phyloP scores from a whole-genome alignment of 164 flowering plant species.

The Chloranthus sessilifolius region DNA sequence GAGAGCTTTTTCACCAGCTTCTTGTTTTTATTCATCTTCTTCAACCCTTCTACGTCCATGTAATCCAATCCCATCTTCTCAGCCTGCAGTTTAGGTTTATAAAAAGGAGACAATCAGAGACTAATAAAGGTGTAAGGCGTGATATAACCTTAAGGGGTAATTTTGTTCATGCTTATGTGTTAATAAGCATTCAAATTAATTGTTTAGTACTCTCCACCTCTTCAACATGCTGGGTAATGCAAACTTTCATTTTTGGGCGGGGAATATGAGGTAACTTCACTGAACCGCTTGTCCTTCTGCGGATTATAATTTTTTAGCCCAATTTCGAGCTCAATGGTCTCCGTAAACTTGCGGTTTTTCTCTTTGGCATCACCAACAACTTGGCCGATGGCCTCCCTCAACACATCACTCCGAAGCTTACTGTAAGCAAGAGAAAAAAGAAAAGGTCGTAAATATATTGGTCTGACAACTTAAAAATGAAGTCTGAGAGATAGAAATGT shows the following conservation, averaged over 20 bases:
- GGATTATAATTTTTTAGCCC: conserved; percentile 37
- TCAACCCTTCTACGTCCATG: conserved; percentile 34
- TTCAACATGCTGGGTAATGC: conserved; percentile 24
- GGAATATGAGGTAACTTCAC: conserved; percentile 27
- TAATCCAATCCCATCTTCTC: conserved; percentile 29
- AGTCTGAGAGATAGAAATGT: no score
- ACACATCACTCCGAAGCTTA: conserved; percentile 18
- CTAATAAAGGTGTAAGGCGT: not conserved
- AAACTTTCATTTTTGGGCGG: conserved; percentile 25
- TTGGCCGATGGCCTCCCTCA: conserved; percentile 13
- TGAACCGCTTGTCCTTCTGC: conserved; percentile 36
- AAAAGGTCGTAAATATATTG: not conserved
- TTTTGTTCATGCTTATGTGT: not conserved
- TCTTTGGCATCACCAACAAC: conserved; percentile 15
- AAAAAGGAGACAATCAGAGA: no score
- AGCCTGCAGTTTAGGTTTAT: conserved; percentile 16
- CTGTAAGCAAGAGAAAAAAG: conserved; percentile 7
- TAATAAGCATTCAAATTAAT: not conserved
- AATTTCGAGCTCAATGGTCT: conserved; percentile 37
- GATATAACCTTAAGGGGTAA: no score
- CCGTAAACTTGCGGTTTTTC: conserved; percentile 30
- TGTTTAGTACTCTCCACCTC: conserved; percentile 7
- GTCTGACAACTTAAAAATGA: conserved; percentile 25
- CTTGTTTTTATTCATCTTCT: conserved; percentile 35
- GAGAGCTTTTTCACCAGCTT: conserved; percentile 33